Evolutionary conservation across 1,284 basidiomycete genomes (phyloP), one percentile per base, ranked within the genome.

Genomic region (Abortiporus biennis): DNA sequence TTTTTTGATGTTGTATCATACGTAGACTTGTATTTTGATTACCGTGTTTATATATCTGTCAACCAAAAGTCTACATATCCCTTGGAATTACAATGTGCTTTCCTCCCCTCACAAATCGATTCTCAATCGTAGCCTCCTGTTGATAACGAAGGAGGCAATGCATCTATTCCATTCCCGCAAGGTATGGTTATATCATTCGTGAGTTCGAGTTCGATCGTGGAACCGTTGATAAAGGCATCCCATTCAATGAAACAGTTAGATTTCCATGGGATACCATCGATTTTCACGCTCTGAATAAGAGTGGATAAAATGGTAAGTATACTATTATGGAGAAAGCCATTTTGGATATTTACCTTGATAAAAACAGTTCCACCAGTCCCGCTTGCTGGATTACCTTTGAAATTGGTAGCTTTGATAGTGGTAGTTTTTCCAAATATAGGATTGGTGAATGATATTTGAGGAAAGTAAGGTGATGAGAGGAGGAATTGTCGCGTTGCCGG

Each of bases 231-330:
- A 51, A 80, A 80, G 12, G 72, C 71, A 34, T 76, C 73, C 77
- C 76, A 80, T 24, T 80, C 76, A 40, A 80, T 56, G 52, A 71
- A 80, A 45, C 78, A 81, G 48, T 70, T 78, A 3, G 76, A 78
- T 44, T 74, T 69, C 67, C 76, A 79, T 9, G 66, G 62, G 43
- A 67, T 53, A 1, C 74, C 77, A 46, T 81, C 67, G 19, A 80
- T 68, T 9, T 63, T 71, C 8, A 80, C 75, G 47, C 65, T 73
- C 77, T 80, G 39, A 12, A 36, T 45, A 32, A 45, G 36, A 19
- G 44, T n/a, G n/a, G n/a, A n/a, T n/a, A n/a, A n/a, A n/a, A n/a
- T 19, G 15, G 35, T 21, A 13, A 20, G 29, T 6, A 19, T 24
- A 41, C 19, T 34, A 3, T 15, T 38, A 21, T 4, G 42, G 30